These are phyloP conservation scores for Manihot esculenta DNA, from an alignment of 441 rosid species.

Conservation along the genomic window DNA sequence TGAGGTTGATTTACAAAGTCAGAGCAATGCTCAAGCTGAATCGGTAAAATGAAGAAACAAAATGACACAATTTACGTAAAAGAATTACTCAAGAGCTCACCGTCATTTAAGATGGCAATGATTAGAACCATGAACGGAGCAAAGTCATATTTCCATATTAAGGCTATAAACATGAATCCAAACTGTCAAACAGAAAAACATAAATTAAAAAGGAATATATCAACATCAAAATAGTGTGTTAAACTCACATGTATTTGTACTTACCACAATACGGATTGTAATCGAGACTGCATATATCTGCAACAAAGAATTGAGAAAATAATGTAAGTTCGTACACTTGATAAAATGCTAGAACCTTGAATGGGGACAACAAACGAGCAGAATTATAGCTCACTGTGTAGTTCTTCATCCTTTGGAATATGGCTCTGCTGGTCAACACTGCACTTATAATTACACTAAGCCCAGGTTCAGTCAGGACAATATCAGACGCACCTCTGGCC, in stretches of 20 bases:
- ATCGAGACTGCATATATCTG: conserved; percentile 96
- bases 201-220: neutral
- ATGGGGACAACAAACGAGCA: neutral
- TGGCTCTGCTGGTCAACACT: conserved; percentile 89
- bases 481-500: conserved; percentile 86
- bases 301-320: conserved; percentile 13
- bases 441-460: conserved; percentile 89
- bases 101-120: conserved; percentile 83
- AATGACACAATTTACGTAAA: neutral
- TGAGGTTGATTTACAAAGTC: conserved; percentile 3
- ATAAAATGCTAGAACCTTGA: neutral
- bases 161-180: conserved; percentile 87
- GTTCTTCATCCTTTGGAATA: conserved; percentile 96
- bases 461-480: conserved; percentile 89
- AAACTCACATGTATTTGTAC: conserved; percentile 18
- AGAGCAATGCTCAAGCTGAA: conserved; percentile 13
- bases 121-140: conserved; percentile 88
- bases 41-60: neutral
- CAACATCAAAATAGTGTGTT: neutral
- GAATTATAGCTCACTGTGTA: conserved; percentile 61
- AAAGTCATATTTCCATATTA: conserved; percentile 85
- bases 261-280: conserved; percentile 87
- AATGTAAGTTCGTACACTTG: neutral
- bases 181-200: conserved; percentile 46
- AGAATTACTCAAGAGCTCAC: conserved; percentile 38